Evolutionary conservation across 805 yeast species (phyloP).

Genomic region (Brettanomyces anomalus): DNA sequence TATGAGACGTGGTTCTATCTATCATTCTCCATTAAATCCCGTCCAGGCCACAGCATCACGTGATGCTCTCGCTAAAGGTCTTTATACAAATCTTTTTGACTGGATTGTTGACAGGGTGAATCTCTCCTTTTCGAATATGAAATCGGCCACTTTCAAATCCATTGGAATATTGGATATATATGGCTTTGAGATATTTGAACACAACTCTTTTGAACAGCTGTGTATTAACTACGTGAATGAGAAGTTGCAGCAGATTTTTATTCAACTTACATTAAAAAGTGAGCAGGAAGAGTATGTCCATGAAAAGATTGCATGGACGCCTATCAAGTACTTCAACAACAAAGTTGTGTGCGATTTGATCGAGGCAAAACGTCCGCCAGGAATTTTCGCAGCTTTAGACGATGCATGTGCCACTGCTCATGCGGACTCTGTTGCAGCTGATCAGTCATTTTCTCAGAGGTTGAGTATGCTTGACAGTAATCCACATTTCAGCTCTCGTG

Average conservation of each 20-base stretch:
- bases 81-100: conserved; percentile 86
- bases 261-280: conserved; percentile 88
- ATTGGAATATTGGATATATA: conserved; percentile 93
- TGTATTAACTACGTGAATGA: conserved; percentile 96
- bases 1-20: conserved; percentile 81
- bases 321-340: conserved; percentile 92
- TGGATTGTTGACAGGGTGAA: conserved; percentile 95
- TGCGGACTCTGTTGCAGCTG: conserved; percentile 95
- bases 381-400: conserved; percentile 90
- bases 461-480: conserved; percentile 74
- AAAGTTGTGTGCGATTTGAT: conserved; percentile 94
- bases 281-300: conserved; percentile 97
- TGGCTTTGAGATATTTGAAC: conserved; percentile 94
- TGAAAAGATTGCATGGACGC: conserved; percentile 96
- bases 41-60: conserved; percentile 93
- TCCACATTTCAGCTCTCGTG: conserved; percentile 83
- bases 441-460: conserved; percentile 90
- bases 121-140: conserved; percentile 51
- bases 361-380: conserved; percentile 92
- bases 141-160: conserved; percentile 41
- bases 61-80: conserved; percentile 91
- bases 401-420: conserved; percentile 98
- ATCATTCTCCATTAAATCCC: conserved; percentile 85
- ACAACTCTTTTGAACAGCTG: conserved; percentile 89
- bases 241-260: conserved; percentile 92